Conservation (phyloP, 257 asterid genomes). For the Solanum habrochaites region DNA sequence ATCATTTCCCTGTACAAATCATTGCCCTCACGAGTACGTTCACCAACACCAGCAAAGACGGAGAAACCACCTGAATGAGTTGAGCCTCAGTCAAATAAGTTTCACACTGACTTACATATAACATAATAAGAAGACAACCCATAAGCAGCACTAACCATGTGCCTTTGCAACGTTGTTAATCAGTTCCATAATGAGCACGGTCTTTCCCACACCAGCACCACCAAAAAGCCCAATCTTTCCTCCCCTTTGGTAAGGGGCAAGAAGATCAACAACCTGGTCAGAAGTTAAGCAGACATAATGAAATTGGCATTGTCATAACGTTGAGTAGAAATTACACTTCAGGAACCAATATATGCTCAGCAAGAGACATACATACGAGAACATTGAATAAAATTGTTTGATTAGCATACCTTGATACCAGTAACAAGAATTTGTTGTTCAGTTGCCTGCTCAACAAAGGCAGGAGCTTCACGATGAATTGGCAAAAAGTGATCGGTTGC, state of each 20-base stretch:
- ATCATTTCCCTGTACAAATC: slow-evolving; percentile 98
- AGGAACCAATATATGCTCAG: neutral
- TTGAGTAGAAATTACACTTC: neutral
- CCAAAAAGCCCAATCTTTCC: slow-evolving; percentile 97
- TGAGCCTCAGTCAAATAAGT: neutral
- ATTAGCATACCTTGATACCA: slow-evolving; percentile 73
- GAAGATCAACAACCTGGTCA: slow-evolving; percentile 85
- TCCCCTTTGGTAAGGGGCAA: slow-evolving; percentile 98
- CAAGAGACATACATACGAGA: neutral
- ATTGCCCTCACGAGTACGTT: slow-evolving; percentile 97
- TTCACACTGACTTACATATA: neutral
- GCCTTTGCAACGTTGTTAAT: slow-evolving; percentile 95
- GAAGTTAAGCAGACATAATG: neutral
- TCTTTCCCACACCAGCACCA: slow-evolving; percentile 97
- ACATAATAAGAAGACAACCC: neutral
- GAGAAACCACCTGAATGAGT: slow-evolving; percentile 82
- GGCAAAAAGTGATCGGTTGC: slow-evolving; percentile 84
- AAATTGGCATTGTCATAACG: neutral
- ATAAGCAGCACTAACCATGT: slow-evolving; percentile 45
- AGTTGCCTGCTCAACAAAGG: slow-evolving; percentile 93
- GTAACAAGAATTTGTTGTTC: slow-evolving; percentile 94
- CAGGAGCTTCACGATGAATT: slow-evolving; percentile 95
- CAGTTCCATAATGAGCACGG: slow-evolving; percentile 94
- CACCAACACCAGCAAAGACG: slow-evolving; percentile 99
- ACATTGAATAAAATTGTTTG: neutral